Evolutionary conservation across 768 basidiomycete species (phyloP).

Genomic region (Dioszegia aurantiaca): DNA sequence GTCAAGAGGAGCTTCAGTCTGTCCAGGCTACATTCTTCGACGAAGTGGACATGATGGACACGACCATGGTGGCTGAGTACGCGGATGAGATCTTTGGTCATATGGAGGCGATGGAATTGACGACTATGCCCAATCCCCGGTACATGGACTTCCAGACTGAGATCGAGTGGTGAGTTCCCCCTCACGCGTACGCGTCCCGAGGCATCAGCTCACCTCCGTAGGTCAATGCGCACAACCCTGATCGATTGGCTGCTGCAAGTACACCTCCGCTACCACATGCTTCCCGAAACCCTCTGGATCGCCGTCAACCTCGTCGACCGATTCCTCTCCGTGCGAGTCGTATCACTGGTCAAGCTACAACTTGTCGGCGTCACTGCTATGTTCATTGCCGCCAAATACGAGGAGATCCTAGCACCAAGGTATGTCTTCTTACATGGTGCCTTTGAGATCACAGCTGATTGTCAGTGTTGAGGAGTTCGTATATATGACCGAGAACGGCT

Average conservation of each 20-base stretch:
- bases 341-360: constrained; percentile 84
- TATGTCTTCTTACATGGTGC: constrained; percentile 24
- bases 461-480: constrained; percentile 87
- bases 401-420: constrained; percentile 94
- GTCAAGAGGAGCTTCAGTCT: constrained; percentile 59
- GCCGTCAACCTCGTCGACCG: constrained; percentile 95
- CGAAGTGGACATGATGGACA: constrained; percentile 74
- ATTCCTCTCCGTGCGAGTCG: constrained; percentile 82
- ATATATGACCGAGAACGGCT: constrained; percentile 94
- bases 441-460: background rate
- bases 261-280: constrained; percentile 96
- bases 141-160: constrained; percentile 94
- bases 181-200: background rate
- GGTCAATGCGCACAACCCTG: constrained; percentile 92
- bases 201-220: constrained; percentile 53
- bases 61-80: constrained; percentile 97
- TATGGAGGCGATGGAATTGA: constrained; percentile 88
- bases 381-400: constrained; percentile 99
- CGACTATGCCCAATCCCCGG: constrained; percentile 72
- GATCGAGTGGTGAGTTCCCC: constrained; percentile 58
- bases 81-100: constrained; percentile 97
- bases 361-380: constrained; percentile 97
- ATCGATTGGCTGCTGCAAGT: constrained; percentile 99
- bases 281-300: constrained; percentile 98
- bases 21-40: constrained; percentile 66